Base-by-base conservation (phyloP, 2,329 filamentous ascomycete genomes). In the Fusarium camptoceras region DNA sequence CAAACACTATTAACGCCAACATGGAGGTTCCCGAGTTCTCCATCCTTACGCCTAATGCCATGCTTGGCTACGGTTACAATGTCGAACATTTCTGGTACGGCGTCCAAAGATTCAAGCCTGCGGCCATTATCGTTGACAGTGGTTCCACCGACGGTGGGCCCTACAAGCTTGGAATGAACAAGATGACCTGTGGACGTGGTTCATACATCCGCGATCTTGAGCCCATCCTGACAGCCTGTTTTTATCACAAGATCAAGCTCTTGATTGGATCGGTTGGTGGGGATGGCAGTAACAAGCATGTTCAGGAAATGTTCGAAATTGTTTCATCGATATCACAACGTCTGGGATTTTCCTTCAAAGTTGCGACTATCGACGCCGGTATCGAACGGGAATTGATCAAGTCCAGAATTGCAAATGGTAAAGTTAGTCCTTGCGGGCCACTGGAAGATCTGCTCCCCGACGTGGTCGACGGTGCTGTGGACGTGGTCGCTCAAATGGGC, bases 191-290 rank as follows among this genome's bases (percentile, higher is more conserved):
- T 16, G 78, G 78, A 0, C 76, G 79, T 0, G 64, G 53, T 3
- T 64, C 66, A 0, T 85, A 85, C 54, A 55, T 76, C 6, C 76
- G 81, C 5, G 83, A 85, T 55, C 73, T 85, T 2, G 68, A 69
- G 55, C 41, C 76, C 42, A 47, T 75, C 76, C 18, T 74, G 73
- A 25, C 64, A 48, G 73, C 76, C 53, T 41, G 71, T 46, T 63
- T 67, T 25, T 68, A 74, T 20, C 50, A 72, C 46, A 73, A 71
- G 41, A 63, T 73, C 59, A 75, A 75, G 50, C 60, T 75, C 18
- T 39, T 74, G 15, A 79, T 83, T 6, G 73, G 77, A 3, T 83
- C 81, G 4, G 81, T 75, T 2, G 82, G 82, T 4, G 82, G 82
- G 2, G 82, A 82, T 78, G 75, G 72, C 18, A 72, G 68, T 28